Evolutionary conservation across 208 protist species (phyloP).

Genomic region (Leishmania gerbilli): DNA sequence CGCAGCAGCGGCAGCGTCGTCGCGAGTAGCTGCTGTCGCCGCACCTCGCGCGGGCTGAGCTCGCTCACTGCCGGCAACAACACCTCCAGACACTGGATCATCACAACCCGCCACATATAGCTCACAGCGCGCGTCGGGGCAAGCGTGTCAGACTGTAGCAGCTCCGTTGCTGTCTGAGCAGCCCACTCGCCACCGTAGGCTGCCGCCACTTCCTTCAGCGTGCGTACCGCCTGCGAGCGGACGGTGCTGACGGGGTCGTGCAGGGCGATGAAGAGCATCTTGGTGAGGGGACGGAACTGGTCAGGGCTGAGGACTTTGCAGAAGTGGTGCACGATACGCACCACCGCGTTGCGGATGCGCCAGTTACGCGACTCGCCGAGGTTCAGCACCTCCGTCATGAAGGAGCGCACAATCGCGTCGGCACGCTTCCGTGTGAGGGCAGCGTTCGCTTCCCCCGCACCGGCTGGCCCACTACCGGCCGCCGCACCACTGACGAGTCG

Average conservation of each 20-base stretch:
- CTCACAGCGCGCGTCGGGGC: conserved; percentile 21
- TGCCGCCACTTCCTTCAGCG: conserved; percentile 46
- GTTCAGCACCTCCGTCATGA: conserved; percentile 43
- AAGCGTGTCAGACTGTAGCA: conserved; percentile 60
- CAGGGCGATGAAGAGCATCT: conserved; percentile 52
- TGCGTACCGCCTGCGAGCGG: conserved; percentile 48
- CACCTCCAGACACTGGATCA: conserved; percentile 57
- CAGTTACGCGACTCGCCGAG: conserved; percentile 74
- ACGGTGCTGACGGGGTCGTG: conserved; percentile 73
- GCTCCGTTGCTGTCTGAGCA: conserved; percentile 49
- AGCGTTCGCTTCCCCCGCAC: background rate
- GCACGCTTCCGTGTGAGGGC: conserved; percentile 24
- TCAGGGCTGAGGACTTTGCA: conserved; percentile 38
- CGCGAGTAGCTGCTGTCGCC: conserved; percentile 49
- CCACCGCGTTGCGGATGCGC: conserved; percentile 65
- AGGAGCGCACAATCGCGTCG: conserved; percentile 27
- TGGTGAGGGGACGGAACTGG: conserved; percentile 52
- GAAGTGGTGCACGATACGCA: conserved; percentile 54
- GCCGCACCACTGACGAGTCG: background rate
- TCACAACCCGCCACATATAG: conserved; percentile 60
- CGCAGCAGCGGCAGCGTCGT: conserved; percentile 49
- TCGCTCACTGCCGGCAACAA: conserved; percentile 55
- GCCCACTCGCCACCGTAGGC: conserved; percentile 69
- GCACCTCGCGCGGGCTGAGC: conserved; percentile 46
- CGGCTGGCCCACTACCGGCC: background rate